A percentile compares a stretch with the other conserved stretches of the same genome.
Evolutionary conservation across 139 green algal genomes (phyloP).

Genomic region (Coccomyxa sp.): DNA sequence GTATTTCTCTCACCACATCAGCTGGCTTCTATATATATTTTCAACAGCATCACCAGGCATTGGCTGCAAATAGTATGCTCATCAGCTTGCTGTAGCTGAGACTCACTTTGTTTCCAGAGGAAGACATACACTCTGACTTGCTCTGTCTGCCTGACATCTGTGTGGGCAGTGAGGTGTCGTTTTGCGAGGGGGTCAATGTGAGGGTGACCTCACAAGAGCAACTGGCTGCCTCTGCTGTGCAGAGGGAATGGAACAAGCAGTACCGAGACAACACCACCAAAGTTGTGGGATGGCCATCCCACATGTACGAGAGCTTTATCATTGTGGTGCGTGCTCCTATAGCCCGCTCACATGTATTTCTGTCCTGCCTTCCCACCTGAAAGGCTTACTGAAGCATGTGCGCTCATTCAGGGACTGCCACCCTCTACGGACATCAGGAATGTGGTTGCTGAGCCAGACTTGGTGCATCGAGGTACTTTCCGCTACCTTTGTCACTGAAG

Average conservation of each 20-base stretch:
- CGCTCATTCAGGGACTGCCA: constrained; percentile 49
- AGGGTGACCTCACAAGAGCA: too few relatives aligned
- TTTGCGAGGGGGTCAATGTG: too few relatives aligned
- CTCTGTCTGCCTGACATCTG: too few relatives aligned
- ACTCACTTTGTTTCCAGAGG: too few relatives aligned
- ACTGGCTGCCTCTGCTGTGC: too few relatives aligned
- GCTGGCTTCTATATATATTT: too few relatives aligned
- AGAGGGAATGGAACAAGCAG: constrained; percentile 51
- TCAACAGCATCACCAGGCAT: too few relatives aligned
- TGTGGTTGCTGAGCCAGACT: constrained; percentile 17
- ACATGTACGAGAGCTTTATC: constrained; percentile 70
- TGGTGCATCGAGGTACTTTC: constrained; percentile 8
- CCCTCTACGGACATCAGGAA: constrained; percentile 53
- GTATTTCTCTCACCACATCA: too few relatives aligned
- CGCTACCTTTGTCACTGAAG: background rate
- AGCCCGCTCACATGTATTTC: background rate
- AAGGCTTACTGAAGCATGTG: background rate
- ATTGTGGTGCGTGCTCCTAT: constrained; percentile 49
- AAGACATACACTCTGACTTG: too few relatives aligned
- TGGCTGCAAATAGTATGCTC: too few relatives aligned
- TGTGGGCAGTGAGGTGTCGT: too few relatives aligned
- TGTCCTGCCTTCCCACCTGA: background rate
- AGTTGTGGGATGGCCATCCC: constrained; percentile 40
- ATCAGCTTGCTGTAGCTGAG: background rate
- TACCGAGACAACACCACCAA: constrained; percentile 23